Evolutionary conservation across 345 rosid species (phyloP).

Genomic region (Salix viminalis): DNA sequence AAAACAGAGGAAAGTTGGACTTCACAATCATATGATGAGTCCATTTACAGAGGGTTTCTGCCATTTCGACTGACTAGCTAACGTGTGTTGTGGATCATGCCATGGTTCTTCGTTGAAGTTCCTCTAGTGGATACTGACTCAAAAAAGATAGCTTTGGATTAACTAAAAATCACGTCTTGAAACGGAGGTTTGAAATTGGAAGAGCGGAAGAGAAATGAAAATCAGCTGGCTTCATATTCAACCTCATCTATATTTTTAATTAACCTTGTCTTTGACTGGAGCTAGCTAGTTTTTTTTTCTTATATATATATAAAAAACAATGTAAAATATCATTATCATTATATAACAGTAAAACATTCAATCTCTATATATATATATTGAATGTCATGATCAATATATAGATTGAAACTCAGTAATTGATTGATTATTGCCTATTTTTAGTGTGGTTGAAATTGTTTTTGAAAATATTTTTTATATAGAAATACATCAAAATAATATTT

Average conservation of each 20-base stretch:
- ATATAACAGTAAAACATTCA: background rate
- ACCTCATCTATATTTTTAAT: background rate
- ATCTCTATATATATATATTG: too few relatives aligned
- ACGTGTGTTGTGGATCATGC: too few relatives aligned
- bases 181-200: background rate
- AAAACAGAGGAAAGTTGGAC: background rate
- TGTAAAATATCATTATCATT: background rate
- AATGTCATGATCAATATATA: background rate
- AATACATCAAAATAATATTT: too few relatives aligned
- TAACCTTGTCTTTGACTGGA: constrained; percentile 19
- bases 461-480: too few relatives aligned
- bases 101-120: background rate
- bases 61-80: background rate
- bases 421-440: too few relatives aligned
- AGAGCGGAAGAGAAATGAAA: background rate
- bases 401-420: background rate
- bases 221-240: too few relatives aligned
- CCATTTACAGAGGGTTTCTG: background rate
- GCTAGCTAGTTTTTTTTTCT: background rate
- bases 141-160: background rate
- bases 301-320: background rate
- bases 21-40: background rate
- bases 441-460: too few relatives aligned
- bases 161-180: constrained; percentile 8
- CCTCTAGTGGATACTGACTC: constrained; percentile 11